Base-by-base conservation (phyloP, 2,329 filamentous ascomycete species). In the Cordyceps cicadae region DNA sequence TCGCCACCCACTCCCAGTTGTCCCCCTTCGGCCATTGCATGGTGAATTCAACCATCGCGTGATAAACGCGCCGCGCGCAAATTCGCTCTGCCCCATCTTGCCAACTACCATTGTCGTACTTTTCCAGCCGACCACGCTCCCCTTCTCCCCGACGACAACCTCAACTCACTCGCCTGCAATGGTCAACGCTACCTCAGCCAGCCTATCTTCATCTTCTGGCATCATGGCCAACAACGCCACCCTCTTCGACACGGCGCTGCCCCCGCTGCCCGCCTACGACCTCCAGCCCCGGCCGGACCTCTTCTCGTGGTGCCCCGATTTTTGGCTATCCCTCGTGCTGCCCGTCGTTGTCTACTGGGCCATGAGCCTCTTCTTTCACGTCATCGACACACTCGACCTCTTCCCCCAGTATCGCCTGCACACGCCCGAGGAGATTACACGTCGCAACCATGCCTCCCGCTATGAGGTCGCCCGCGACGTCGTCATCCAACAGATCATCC, bases 341-440 rank as follows among this genome's bases (percentile, higher is more conserved):
- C 92, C 92, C 34, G 82, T 97, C 63, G 72, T 90, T 67, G 89
- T 88, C 62, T 99, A 99, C 81, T 99, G 94, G 94, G 75, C 78
- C 24, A 76, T 95, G 37, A 97, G 93, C 21, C 76, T 90, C 72
- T 76, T 93, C 71, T 99, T 96, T 78, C 93, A 97, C 78, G 70
- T 87, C 67, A 86, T 97, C 69, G 94, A 99, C 75, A 79, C 86
- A 62, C 87, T 87, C 75, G 90, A 97, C 73, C 77, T 93, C 43
- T 96, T 93, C 72, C 87, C 92, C 19, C 85, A 95, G 69, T 97
- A 97, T 76, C 88, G 94, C 64, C 81, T 99, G 48, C 94, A 99
- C 76, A 97, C 94, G 0, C 94, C 94, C 15, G 92, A 91, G 57
- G 93, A 97, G 75, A 88, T 97, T 64, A 72, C 87, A 41, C 90